These are phyloP conservation scores for Hordeum pubiflorum DNA, from an alignment of 202 grass and related monocot genomes.

Conservation along the genomic window DNA sequence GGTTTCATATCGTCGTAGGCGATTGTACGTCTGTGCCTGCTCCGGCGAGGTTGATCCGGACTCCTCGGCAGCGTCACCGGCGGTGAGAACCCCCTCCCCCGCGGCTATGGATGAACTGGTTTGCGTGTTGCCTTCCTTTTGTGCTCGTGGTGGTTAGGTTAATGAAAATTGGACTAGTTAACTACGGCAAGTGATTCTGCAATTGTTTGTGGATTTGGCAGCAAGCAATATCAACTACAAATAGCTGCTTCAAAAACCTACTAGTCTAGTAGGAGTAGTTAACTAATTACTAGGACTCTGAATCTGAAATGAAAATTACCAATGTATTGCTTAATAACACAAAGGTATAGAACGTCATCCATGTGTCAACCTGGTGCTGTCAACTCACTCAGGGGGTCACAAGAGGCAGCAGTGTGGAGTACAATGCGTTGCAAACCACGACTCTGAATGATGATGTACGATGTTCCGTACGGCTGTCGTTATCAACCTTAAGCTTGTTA, in stretches of 20 bases:
- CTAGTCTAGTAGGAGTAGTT: not conserved
- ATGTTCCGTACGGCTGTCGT: not conserved
- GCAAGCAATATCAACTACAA: not conserved
- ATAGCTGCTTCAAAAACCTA: not conserved
- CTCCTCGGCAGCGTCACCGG: not conserved
- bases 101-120: not conserved
- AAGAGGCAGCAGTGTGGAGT: not conserved
- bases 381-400: not conserved
- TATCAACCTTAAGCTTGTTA: not conserved
- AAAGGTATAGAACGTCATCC: not conserved
- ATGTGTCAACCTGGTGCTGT: not conserved
- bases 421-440: not conserved
- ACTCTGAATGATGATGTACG: not conserved
- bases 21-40: not conserved
- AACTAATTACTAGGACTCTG: not conserved
- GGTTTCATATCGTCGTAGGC: conserved; percentile 9
- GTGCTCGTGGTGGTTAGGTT: not conserved
- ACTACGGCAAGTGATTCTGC: not conserved
- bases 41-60: conserved; percentile 16
- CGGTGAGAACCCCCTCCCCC: not conserved
- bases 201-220: not conserved
- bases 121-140: not conserved
- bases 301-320: not conserved
- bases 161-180: not conserved
- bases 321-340: not conserved